Evolutionary conservation across 345 rosid species (phyloP), one percentile per base, ranked within the genome.

Genomic region (Zanthoxylum bungeanum): DNA sequence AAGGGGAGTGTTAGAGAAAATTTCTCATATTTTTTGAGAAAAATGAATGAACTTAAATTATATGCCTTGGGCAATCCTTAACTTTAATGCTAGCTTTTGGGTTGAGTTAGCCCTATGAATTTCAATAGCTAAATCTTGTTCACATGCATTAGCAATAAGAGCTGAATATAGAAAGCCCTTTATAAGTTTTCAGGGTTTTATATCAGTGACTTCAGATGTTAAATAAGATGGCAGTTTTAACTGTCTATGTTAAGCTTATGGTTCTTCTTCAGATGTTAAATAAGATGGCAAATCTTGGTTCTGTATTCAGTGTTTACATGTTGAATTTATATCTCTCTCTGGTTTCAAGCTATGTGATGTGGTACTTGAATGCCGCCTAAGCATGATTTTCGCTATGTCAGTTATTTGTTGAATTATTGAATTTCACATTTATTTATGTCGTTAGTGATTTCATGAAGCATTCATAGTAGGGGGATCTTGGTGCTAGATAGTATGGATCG

Each of bases 391-490:
- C 7, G 33, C 73, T 28, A 19, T 3, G 1, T n/a, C 21, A 12
- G 21, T 37, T 28, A 12, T 52, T 28, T 55, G 24, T 17, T 1
- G 27, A 40, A 28, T 4, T 28, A 4, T 5, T 8, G 28, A 10
- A 56, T 34, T 27, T 28, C 60, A 0, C 30, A 17, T 56, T 40
- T 27, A 19, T 56, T 56, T 17, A 27, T n/a, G 51, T 56, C 19
- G 7, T 10, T 69, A 27, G 7, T 28, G 30, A 40, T 64, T 69
- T 68, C 27, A 68, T 25, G 25, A 19, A 53, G 21, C 4, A 21
- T 68, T 56, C 31, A 5, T 56, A 14, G 40, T 33, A 37, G 36
- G 14, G 49, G 40, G 27, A 68, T 68, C 51, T 55, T 68, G 63
- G 39, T 55, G 49, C 25, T 55, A 55, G n/a, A 30, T 21, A 39